Evolutionary conservation across 1,284 basidiomycete species (phyloP).

Genomic region (Moesziomyces globuligerus): DNA sequence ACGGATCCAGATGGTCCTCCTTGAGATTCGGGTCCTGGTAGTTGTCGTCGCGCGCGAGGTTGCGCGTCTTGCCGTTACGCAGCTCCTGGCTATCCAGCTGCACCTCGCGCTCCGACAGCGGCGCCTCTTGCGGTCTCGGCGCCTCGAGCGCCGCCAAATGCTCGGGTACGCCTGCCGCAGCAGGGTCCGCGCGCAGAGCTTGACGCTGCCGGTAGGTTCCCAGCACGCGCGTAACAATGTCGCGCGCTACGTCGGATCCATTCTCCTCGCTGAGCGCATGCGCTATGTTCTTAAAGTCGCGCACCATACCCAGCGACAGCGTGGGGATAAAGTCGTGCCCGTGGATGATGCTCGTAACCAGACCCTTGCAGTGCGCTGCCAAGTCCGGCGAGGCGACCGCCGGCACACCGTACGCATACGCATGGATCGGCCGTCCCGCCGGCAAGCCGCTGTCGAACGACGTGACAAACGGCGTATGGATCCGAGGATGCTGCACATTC

Average conservation of each 20-base stretch:
- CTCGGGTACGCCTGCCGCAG: constrained; percentile 14
- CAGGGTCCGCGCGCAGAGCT: constrained; percentile 30
- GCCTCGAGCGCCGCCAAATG: constrained; percentile 24
- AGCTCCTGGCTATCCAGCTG: constrained; percentile 44
- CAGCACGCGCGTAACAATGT: constrained; percentile 70
- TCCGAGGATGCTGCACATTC: constrained; percentile 62
- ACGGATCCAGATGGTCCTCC: constrained; percentile 44
- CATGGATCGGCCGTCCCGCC: constrained; percentile 70
- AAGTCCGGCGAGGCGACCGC: constrained; percentile 68
- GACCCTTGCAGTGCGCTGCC: constrained; percentile 68
- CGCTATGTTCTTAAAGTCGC: constrained; percentile 71
- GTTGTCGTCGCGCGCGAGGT: constrained; percentile 43
- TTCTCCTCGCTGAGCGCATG: constrained; percentile 42
- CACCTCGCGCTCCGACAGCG: constrained; percentile 39
- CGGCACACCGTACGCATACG: constrained; percentile 68
- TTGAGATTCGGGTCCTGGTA: constrained; percentile 48
- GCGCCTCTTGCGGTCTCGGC: constrained; percentile 44
- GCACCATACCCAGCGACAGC: constrained; percentile 69
- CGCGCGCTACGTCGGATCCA: constrained; percentile 68
- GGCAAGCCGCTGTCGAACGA: constrained; percentile 68
- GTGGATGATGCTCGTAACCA: constrained; percentile 70
- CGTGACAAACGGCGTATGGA: constrained; percentile 71
- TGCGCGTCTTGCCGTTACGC: constrained; percentile 50
- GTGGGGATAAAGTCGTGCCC: constrained; percentile 68
- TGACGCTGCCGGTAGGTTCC: constrained; percentile 58